Conservation (phyloP, 768 basidiomycete species). For the Mycena filopes region DNA sequence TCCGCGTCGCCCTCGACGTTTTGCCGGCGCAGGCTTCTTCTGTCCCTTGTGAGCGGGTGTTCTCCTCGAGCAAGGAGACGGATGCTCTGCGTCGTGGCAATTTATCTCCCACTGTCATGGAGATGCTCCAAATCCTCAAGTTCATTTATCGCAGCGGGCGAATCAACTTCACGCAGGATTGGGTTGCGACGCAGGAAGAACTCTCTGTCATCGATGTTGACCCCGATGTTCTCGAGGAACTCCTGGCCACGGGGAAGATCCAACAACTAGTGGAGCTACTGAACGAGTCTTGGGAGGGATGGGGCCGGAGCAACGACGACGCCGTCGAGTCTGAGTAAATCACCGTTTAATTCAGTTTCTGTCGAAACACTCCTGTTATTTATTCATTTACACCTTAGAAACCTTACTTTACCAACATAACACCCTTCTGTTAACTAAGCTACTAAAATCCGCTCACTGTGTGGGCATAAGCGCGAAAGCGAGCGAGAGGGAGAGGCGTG, state of each 20-base stretch:
- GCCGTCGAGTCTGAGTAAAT: no score
- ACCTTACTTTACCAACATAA: no score
- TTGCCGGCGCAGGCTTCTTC: slow-evolving; percentile 14
- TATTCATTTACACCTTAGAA: no score
- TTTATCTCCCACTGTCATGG: slow-evolving; percentile 2
- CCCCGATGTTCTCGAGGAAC: not conserved
- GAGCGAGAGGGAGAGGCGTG: no score
- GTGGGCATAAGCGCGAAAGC: no score
- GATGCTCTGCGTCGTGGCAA: slow-evolving; percentile 1
- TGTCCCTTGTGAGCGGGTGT: slow-evolving; percentile 20
- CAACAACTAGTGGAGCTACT: not conserved
- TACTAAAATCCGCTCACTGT: no score
- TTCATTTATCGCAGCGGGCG: slow-evolving; percentile 11
- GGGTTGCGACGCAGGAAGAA: slow-evolving; percentile 11
- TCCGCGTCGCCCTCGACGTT: slow-evolving; percentile 11
- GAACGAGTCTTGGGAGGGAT: not conserved
- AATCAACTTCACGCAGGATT: slow-evolving; percentile 1
- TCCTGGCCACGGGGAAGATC: not conserved
- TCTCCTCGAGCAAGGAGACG: slow-evolving; percentile 22
- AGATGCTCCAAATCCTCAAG: slow-evolving; percentile 21
- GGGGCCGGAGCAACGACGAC: no score
- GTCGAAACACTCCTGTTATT: no score
- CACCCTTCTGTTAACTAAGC: no score
- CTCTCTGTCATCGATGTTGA: slow-evolving; percentile 1
- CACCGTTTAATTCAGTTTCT: no score